Percentiles rank a stretch among this genome's conserved stretches.
phyloP scores from a whole-genome alignment of 495 filamentous ascomycete genomes.

The Alectoria sarmentosa region DNA sequence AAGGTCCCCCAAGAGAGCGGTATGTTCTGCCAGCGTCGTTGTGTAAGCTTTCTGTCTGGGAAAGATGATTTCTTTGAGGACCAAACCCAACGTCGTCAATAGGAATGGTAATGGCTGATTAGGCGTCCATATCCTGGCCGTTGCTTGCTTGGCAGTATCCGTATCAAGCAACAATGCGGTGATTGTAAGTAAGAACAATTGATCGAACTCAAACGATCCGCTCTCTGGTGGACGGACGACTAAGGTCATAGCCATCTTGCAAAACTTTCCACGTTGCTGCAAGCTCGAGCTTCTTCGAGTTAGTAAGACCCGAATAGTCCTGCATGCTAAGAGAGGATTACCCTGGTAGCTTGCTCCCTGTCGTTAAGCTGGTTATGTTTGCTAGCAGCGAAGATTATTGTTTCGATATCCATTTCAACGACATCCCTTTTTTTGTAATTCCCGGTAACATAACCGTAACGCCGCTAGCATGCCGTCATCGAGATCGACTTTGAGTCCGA shows the following conservation, averaged over 20 bases:
- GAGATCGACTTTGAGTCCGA: not conserved
- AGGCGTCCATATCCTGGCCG: conserved; percentile 31
- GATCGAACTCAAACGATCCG: conserved; percentile 33
- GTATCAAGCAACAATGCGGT: conserved; percentile 38
- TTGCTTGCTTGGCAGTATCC: conserved; percentile 28
- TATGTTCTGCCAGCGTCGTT: conserved; percentile 58
- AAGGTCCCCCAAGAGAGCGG: conserved; percentile 38
- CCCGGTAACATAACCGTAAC: conserved; percentile 82
- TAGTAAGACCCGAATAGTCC: conserved; percentile 30
- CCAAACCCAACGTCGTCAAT: conserved; percentile 31
- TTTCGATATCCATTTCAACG: conserved; percentile 58
- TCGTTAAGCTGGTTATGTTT: conserved; percentile 16
- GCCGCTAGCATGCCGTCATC: conserved; percentile 33
- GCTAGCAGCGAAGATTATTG: conserved; percentile 46
- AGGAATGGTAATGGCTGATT: conserved; percentile 29
- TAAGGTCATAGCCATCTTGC: conserved; percentile 51
- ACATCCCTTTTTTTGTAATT: conserved; percentile 76
- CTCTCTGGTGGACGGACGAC: conserved; percentile 28
- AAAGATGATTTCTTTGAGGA: conserved; percentile 32
- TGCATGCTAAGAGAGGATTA: conserved; percentile 27
- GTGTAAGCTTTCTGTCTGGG: conserved; percentile 46
- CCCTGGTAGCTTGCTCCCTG: conserved; percentile 26
- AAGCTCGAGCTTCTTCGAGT: conserved; percentile 14
- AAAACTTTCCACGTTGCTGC: conserved; percentile 31
- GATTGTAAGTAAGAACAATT: conserved; percentile 26